Percentiles rank a stretch among this genome's conserved stretches.
Evolutionary conservation across 2,329 filamentous ascomycete genomes (phyloP).

Genomic region (Sporothrix humicola): DNA sequence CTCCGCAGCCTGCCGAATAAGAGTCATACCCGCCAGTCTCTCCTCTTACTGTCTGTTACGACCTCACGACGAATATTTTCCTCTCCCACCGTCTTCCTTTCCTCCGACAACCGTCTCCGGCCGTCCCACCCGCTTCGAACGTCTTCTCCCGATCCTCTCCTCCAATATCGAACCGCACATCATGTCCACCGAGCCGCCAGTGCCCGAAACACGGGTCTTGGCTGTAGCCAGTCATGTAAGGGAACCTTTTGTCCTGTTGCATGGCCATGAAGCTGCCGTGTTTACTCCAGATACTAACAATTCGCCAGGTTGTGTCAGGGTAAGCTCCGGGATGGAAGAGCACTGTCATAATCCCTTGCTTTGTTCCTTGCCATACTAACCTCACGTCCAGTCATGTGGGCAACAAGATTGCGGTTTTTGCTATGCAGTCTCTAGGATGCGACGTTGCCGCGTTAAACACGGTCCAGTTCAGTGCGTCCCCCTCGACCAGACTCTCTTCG

Average conservation of each 20-base stretch:
- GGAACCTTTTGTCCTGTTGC: conserved; percentile 44
- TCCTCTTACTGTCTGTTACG: neutral
- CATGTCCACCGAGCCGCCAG: conserved; percentile 51
- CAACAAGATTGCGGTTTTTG: conserved; percentile 95
- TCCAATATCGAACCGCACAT: neutral
- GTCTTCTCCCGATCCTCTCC: neutral
- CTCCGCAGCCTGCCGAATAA: conserved; percentile 13
- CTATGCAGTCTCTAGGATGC: conserved; percentile 90
- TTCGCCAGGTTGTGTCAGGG: conserved; percentile 71
- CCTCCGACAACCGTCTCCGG: neutral
- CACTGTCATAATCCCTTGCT: too few relatives aligned
- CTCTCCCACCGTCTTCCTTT: neutral
- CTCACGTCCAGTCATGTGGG: conserved; percentile 83
- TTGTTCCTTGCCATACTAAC: too few relatives aligned
- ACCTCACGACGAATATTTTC: neutral
- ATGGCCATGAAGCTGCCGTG: neutral
- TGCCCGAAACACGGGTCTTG: conserved; percentile 71
- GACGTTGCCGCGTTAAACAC: conserved; percentile 95
- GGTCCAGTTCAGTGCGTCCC: conserved; percentile 86
- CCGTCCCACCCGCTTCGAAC: neutral
- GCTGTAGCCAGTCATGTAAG: conserved; percentile 95
- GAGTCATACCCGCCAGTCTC: neutral
- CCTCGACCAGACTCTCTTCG: neutral
- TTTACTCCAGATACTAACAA: conserved; percentile 35
- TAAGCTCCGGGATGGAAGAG: too few relatives aligned